Evolutionary conservation across 83 land plant genomes (phyloP), one percentile per base, ranked within the genome.

Genomic region (Isoetes engelmannii): DNA sequence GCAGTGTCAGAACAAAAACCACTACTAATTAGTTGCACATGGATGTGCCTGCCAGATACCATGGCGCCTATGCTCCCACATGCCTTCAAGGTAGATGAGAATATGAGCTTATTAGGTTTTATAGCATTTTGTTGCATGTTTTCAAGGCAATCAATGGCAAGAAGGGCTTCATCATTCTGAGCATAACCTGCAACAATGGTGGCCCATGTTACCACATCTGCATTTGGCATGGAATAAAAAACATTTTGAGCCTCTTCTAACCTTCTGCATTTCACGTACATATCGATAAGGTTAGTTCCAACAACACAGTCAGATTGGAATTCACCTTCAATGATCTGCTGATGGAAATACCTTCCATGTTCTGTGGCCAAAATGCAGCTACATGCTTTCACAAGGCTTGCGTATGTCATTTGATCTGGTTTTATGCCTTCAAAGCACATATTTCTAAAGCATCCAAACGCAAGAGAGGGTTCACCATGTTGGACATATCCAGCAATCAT

Each of bases 21-120:
- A 10, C n/a, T 13, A 19, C 2, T 4, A 47, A 65, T 44, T 45
- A 45, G 53, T n/a, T 17, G 47, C 6, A 42, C 74, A 61, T 74
- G 77, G 4, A 58, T 62, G 57, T 54, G 57, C 65, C 44, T 74
- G 74, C 77, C 77, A 45, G 47, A 48, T 41, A 48, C 64, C 4
- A 69, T 54, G 12, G 73, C 37, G 37, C 37, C 37, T 28, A 28
- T 28, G 37, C 37, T 28, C 37, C 37, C 21, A 61, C 77, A 69
- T 7, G 57, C 77, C 13, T 74, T 69, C 42, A 74, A 65, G 47
- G 59, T 12, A 41, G 54, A 57, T 13, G 62, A 48, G 41, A 47
- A 46, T 4, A 72, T 74, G 51, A 69, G 9, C 61, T 69, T 57
- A 57, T 74, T 62, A 0, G 74, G 74, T 62, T 19, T 48, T 4